A percentile compares a stretch with the other conserved stretches of the same genome.
Evolutionary conservation across 192 early-diverging fungal genomes (phyloP).

Genomic region (Gigaspora rosea): DNA sequence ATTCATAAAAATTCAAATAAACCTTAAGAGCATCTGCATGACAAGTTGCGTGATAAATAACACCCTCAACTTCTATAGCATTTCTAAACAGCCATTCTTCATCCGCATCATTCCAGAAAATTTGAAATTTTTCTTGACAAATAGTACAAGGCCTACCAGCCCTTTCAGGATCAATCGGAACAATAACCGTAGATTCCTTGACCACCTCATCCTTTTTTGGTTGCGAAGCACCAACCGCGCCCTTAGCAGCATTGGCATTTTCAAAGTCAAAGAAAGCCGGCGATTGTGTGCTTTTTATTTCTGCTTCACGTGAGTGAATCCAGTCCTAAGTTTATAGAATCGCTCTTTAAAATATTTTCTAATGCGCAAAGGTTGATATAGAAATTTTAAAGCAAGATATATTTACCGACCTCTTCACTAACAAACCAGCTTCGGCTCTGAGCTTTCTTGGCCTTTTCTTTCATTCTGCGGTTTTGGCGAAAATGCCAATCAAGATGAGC

Average conservation of each 20-base stretch:
- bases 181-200: constrained; percentile 34
- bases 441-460: constrained; percentile 82
- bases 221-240: constrained; percentile 30
- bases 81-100: constrained; percentile 78
- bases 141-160: constrained; percentile 66
- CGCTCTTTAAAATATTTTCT: neutral
- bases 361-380: neutral
- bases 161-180: constrained; percentile 34
- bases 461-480: constrained; percentile 85
- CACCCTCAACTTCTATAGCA: constrained; percentile 59
- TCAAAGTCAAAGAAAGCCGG: constrained; percentile 41
- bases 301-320: constrained; percentile 46
- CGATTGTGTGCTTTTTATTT: constrained; percentile 37
- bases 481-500: constrained; percentile 96
- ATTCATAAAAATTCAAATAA: neutral
- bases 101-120: constrained; percentile 73
- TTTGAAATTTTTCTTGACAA: constrained; percentile 75
- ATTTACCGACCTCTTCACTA: constrained; percentile 56
- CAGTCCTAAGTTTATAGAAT: constrained; percentile 37
- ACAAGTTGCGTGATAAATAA: constrained; percentile 64
- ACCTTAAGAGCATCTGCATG: constrained; percentile 51
- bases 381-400: neutral
- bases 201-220: constrained; percentile 38
- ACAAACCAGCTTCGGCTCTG: constrained; percentile 89
- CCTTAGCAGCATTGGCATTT: neutral